Conservation (phyloP, 768 basidiomycete species). For the Coprinopsis strossmayeri region DNA sequence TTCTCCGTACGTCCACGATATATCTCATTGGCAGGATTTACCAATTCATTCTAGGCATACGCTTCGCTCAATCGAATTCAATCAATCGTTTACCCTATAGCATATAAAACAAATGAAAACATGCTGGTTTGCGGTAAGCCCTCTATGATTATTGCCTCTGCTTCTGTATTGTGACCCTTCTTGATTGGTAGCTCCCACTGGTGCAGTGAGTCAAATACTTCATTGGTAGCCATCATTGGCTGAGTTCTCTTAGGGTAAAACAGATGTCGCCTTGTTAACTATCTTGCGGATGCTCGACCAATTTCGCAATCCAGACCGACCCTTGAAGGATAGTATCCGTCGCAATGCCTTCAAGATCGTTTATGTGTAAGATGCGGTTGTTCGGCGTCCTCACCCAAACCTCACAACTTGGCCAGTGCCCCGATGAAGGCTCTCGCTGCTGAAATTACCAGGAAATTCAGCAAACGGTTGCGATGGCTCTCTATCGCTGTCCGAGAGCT, state of each 20-base stretch:
- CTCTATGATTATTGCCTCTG: constrained; percentile 7
- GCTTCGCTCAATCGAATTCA: constrained; percentile 86
- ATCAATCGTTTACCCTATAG: constrained; percentile 89
- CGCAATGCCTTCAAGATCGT: constrained; percentile 88
- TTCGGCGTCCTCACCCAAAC: neutral
- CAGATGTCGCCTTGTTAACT: constrained; percentile 92
- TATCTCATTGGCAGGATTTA: too few species aligned
- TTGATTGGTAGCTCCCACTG: constrained; percentile 74
- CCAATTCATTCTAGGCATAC: constrained; percentile 64
- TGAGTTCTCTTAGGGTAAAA: constrained; percentile 75
- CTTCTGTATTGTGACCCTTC: constrained; percentile 3
- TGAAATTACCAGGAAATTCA: constrained; percentile 90
- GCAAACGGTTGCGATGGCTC: constrained; percentile 87
- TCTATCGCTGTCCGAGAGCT: constrained; percentile 82
- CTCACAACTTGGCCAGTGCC: constrained; percentile 43
- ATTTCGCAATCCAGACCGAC: constrained; percentile 30
- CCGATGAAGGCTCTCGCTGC: constrained; percentile 98
- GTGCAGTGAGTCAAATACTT: constrained; percentile 64
- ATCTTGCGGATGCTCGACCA: constrained; percentile 85
- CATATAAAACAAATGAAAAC: constrained; percentile 94
- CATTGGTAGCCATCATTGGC: neutral
- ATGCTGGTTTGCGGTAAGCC: constrained; percentile 82
- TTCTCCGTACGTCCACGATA: constrained; percentile 81
- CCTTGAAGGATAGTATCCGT: constrained; percentile 32
- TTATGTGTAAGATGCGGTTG: constrained; percentile 66